Evolutionary conservation across 495 filamentous ascomycete species (phyloP).

Genomic region (Tetracladium marchalianum): DNA sequence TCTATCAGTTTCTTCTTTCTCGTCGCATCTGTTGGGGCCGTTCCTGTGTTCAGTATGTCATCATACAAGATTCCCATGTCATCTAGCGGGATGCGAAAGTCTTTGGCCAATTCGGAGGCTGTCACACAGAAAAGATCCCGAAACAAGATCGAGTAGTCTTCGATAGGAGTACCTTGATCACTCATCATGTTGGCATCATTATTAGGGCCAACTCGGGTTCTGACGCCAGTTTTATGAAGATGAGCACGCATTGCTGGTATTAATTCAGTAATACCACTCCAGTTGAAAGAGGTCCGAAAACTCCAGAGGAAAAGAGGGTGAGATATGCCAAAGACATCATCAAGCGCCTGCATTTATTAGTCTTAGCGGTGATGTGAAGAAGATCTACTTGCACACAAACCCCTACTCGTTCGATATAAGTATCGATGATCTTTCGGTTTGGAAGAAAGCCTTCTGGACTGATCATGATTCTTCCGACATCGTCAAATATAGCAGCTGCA

Average conservation of each 20-base stretch:
- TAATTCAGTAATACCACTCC: constrained; percentile 55
- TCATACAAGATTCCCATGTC: constrained; percentile 70
- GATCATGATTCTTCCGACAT: constrained; percentile 65
- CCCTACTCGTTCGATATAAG: constrained; percentile 61
- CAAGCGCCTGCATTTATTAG: constrained; percentile 39
- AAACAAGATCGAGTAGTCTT: constrained; percentile 66
- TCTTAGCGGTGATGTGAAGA: background rate
- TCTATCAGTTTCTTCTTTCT: background rate
- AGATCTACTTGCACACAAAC: constrained; percentile 24
- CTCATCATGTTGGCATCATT: constrained; percentile 20
- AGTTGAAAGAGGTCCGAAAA: constrained; percentile 68
- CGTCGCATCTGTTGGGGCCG: background rate
- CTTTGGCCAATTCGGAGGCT: constrained; percentile 59
- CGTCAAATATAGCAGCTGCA: constrained; percentile 67
- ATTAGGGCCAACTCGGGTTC: background rate
- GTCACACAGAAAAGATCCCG: constrained; percentile 82
- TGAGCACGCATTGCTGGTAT: constrained; percentile 59
- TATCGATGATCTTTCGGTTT: constrained; percentile 66
- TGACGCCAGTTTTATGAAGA: constrained; percentile 21
- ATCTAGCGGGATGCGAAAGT: constrained; percentile 49
- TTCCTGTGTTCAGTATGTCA: constrained; percentile 59
- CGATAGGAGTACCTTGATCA: constrained; percentile 36
- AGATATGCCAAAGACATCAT: constrained; percentile 64
- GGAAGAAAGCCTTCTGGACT: constrained; percentile 75
- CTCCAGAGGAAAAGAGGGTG: constrained; percentile 85